Evolutionary conservation across 805 yeast genomes (phyloP).

Genomic region (Diddensiella transvaalensis): DNA sequence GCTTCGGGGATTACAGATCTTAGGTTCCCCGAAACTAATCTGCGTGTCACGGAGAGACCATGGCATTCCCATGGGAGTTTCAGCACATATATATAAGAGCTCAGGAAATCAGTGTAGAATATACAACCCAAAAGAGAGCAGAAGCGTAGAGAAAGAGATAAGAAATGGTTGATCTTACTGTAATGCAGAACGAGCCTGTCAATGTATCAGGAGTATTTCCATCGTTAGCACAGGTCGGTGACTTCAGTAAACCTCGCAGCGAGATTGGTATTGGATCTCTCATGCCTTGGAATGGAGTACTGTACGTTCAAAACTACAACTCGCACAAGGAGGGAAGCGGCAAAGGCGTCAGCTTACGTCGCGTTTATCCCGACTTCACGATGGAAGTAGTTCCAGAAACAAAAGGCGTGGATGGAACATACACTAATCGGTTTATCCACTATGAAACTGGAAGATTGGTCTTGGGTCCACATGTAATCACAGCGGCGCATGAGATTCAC

Average conservation of each 20-base stretch:
- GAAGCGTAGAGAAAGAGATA: too few relatives aligned
- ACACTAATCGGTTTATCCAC: neutral
- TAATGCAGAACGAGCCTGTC: neutral
- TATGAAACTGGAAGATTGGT: neutral
- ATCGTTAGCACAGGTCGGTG: neutral
- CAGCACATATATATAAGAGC: too few relatives aligned
- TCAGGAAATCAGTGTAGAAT: too few relatives aligned
- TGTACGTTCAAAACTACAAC: neutral
- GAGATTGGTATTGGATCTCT: conserved; percentile 2
- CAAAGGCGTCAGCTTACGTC: neutral
- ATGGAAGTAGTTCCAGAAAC: conserved; percentile 1
- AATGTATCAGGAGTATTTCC: conserved; percentile 3
- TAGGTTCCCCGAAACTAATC: neutral
- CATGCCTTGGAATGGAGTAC: conserved; percentile 2
- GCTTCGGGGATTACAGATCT: neutral
- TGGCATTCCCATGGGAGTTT: too few relatives aligned
- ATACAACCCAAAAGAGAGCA: too few relatives aligned
- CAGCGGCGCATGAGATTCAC: neutral
- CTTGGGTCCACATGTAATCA: conserved; percentile 1
- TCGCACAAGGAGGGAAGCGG: conserved; percentile 2
- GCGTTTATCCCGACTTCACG: neutral
- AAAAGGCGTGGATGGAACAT: neutral
- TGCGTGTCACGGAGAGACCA: too few relatives aligned
- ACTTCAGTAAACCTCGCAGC: neutral
- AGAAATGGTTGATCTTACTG: neutral